phyloP scores from a whole-genome alignment of 345 rosid genomes.

The Arabis hirsuta region DNA sequence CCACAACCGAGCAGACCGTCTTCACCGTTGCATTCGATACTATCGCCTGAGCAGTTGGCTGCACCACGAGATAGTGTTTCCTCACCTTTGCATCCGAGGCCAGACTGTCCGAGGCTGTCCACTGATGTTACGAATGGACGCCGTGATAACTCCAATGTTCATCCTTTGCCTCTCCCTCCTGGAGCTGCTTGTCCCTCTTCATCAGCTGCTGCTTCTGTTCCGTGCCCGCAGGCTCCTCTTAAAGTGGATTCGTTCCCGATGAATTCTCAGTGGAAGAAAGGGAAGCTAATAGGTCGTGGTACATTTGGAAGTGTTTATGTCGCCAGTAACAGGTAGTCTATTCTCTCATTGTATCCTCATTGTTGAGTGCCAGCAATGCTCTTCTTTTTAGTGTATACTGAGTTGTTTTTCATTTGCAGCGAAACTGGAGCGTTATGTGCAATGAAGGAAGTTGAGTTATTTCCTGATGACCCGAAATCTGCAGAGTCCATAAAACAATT shows the following conservation, averaged over 20 bases:
- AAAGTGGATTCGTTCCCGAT: conserved; percentile 56
- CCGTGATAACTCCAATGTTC: conserved; percentile 60
- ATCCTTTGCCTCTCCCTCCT: conserved; percentile 95
- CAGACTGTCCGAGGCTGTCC: conserved; percentile 43
- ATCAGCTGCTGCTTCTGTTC: conserved; percentile 46
- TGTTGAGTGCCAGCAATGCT: neutral
- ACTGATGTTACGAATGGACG: conserved; percentile 46
- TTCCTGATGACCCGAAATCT: conserved; percentile 92
- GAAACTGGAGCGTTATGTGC: conserved; percentile 98
- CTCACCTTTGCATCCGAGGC: conserved; percentile 57
- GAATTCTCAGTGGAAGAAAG: conserved; percentile 84
- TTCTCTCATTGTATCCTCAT: conserved; percentile 7
- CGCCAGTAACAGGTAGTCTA: conserved; percentile 74
- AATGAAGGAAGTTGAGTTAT: conserved; percentile 93
- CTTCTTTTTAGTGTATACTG: conserved; percentile 27
- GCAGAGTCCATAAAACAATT: conserved; percentile 83
- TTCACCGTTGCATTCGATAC: conserved; percentile 50
- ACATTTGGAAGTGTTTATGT: conserved; percentile 97
- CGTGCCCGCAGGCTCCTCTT: conserved; percentile 43
- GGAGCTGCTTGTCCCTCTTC: conserved; percentile 57
- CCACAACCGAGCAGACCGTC: conserved; percentile 51
- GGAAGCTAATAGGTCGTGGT: conserved; percentile 98
- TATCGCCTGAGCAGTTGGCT: conserved; percentile 49
- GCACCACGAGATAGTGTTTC: conserved; percentile 51
- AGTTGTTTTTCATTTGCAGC: conserved; percentile 48